Percentiles rank a stretch among this genome's conserved stretches.
These are phyloP conservation scores for Cercis canadensis DNA, from an alignment of 306 rosid genomes.

Conservation along the genomic window DNA sequence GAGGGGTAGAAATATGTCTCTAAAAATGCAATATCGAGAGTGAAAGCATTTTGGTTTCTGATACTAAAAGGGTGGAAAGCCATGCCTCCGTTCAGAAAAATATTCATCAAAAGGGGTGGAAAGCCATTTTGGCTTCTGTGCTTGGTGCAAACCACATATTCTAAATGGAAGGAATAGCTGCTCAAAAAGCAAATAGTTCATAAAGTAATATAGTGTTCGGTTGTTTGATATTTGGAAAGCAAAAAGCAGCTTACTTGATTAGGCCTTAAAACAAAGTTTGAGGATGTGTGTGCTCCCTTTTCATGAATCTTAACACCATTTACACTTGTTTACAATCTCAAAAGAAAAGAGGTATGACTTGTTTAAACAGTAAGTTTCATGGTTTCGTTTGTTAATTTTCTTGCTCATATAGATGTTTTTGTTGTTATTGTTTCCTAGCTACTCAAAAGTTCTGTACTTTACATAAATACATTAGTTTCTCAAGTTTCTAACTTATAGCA, in stretches of 20 bases:
- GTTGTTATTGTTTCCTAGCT: slow-evolving; percentile 25
- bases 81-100: too few relatives aligned
- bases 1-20: too few relatives aligned
- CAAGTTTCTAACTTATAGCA: slow-evolving; percentile 6
- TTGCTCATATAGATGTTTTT: neutral
- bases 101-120: too few relatives aligned
- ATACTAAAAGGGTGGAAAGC: too few relatives aligned
- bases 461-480: neutral
- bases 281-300: neutral
- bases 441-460: neutral
- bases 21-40: too few relatives aligned
- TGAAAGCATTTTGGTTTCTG: too few relatives aligned
- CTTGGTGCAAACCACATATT: neutral
- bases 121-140: neutral
- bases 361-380: neutral
- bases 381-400: slow-evolving; percentile 12
- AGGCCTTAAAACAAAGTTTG: slow-evolving; percentile 5
- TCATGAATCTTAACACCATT: neutral
- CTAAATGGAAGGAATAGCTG: neutral
- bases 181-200: neutral
- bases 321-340: slow-evolving; percentile 5
- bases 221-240: neutral
- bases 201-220: neutral
- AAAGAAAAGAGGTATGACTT: neutral
- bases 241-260: neutral